These are phyloP conservation scores for Collybia mongolica DNA, from an alignment of 768 basidiomycete genomes.

Conservation along the genomic window DNA sequence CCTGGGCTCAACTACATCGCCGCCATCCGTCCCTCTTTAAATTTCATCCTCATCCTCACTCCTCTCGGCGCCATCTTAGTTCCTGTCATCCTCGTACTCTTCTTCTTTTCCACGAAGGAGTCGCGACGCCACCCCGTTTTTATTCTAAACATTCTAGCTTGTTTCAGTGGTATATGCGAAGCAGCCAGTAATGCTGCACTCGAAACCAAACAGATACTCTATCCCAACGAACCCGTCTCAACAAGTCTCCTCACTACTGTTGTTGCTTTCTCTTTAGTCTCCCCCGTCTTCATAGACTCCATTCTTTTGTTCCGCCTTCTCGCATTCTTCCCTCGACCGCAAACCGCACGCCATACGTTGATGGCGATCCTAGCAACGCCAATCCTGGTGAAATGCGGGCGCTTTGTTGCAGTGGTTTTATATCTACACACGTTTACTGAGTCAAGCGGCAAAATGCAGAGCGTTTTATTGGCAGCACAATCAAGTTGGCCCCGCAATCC, in stretches of 20 bases:
- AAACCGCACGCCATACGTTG: constrained; percentile 12
- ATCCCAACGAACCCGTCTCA: too few relatives aligned
- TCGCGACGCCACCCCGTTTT: constrained; percentile 20
- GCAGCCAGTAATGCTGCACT: too few relatives aligned
- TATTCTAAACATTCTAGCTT: constrained; percentile 16
- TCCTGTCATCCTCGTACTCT: constrained; percentile 20
- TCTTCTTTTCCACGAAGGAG: constrained; percentile 20
- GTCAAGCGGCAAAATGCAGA: too few relatives aligned
- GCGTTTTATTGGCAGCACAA: not conserved
- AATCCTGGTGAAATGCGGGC: constrained; percentile 25
- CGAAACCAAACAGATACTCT: too few relatives aligned
- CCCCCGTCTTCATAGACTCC: constrained; percentile 34
- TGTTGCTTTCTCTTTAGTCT: constrained; percentile 20
- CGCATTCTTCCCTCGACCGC: constrained; percentile 29
- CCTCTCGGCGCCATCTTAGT: constrained; percentile 13
- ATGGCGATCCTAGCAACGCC: constrained; percentile 24
- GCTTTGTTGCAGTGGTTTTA: constrained; percentile 21
- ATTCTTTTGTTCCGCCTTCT: constrained; percentile 35
- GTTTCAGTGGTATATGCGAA: too few relatives aligned
- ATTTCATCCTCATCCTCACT: not conserved
- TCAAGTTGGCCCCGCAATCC: constrained; percentile 9
- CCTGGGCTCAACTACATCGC: not conserved
- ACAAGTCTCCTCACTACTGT: too few relatives aligned
- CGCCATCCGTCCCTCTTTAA: not conserved
- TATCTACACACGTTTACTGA: too few relatives aligned